Evolutionary conservation across 148 eudicot species (phyloP).

Genomic region (Chenopodium formosanum): DNA sequence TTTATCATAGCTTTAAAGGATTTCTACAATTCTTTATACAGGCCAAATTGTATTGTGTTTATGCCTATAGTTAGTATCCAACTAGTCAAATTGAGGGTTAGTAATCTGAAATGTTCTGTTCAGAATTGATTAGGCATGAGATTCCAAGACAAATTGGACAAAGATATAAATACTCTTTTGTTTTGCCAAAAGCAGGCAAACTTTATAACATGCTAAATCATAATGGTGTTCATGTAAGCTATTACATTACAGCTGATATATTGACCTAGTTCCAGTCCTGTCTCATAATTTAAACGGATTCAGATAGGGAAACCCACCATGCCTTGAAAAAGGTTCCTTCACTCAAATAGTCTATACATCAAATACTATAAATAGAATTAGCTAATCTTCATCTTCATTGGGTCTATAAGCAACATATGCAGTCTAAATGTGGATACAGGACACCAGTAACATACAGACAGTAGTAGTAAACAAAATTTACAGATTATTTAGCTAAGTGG

Average conservation of each 20-base stretch:
- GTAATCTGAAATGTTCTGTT: too few species aligned
- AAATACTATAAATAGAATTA: neutral
- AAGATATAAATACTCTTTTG: too few species aligned
- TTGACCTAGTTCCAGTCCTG: neutral
- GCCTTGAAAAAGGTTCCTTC: neutral
- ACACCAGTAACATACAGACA: neutral
- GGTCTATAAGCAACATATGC: neutral
- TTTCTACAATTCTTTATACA: neutral
- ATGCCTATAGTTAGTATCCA: too few species aligned
- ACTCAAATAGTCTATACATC: neutral
- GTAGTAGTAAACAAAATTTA: neutral
- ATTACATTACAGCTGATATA: neutral
- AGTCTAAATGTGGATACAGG: neutral
- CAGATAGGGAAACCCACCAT: neutral
- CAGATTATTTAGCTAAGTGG: neutral
- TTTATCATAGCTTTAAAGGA: neutral
- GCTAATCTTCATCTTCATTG: neutral
- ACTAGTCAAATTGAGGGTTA: too few species aligned
- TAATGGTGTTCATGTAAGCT: neutral
- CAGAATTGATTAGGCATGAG: neutral
- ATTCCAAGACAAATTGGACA: neutral
- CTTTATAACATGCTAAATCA: too few species aligned
- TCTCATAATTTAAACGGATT: neutral
- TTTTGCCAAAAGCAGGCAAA: too few species aligned
- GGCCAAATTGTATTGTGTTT: too few species aligned